phyloP scores from a whole-genome alignment of 345 rosid genomes.

The Arabis alpina region DNA sequence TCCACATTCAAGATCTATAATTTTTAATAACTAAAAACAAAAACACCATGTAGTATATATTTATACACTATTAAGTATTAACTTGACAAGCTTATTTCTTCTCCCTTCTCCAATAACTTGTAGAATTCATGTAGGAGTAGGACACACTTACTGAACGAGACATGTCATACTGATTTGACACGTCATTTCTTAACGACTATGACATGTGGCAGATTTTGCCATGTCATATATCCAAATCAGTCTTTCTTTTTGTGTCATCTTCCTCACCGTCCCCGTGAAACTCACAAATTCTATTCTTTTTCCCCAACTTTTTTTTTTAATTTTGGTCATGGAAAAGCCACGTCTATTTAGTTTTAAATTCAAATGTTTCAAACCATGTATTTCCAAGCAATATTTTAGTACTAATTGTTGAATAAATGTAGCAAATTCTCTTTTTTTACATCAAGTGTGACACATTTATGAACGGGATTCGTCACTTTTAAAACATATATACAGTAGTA shows the following conservation, averaged over 20 bases:
- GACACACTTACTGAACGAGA: not conserved
- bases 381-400: no score
- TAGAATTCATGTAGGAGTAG: constrained; percentile 1
- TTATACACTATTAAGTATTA: no score
- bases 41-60: no score
- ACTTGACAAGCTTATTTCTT: no score
- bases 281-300: not conserved
- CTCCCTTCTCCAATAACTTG: not conserved
- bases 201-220: constrained; percentile 24
- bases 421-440: no score
- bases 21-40: no score
- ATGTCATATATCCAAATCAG: constrained; percentile 22
- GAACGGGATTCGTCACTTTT: no score
- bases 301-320: not conserved
- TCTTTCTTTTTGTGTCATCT: not conserved
- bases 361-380: no score
- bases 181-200: not conserved
- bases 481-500: no score
- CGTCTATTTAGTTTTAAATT: not conserved
- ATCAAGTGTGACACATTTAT: no score
- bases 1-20: no score
- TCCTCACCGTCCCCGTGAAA: not conserved
- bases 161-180: not conserved
- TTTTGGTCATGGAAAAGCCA: constrained; percentile 15
- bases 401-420: no score